A percentile compares a stretch with the other conserved stretches of the same genome.
These are phyloP conservation scores for Auriculariales sp. DNA, from an alignment of 768 basidiomycete genomes.

Conservation along the genomic window DNA sequence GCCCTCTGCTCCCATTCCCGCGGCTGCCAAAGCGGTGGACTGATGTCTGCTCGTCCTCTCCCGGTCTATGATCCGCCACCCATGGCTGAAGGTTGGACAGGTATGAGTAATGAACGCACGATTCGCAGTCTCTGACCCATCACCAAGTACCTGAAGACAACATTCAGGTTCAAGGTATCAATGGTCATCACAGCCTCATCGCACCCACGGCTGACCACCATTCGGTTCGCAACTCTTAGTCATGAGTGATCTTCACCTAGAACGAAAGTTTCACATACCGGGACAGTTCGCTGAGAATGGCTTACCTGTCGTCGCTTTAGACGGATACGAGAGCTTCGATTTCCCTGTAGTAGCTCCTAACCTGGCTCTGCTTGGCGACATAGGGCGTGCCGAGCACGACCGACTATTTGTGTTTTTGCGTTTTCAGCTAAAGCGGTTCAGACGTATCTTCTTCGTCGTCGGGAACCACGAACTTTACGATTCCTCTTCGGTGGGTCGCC, in stretches of 20 bases:
- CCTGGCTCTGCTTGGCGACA: constrained; percentile 24
- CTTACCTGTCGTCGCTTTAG: too few relatives aligned
- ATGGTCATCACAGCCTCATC: too few relatives aligned
- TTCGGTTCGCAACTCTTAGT: constrained; percentile 13
- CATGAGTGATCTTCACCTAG: constrained; percentile 20
- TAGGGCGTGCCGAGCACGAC: constrained; percentile 19
- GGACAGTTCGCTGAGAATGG: neutral
- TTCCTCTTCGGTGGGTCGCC: constrained; percentile 1
- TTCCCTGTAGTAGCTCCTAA: constrained; percentile 15
- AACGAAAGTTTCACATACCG: constrained; percentile 8
- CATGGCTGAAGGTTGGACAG: too few relatives aligned
- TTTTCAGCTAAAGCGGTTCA: constrained; percentile 16
- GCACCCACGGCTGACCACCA: too few relatives aligned
- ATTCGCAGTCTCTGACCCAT: too few relatives aligned
- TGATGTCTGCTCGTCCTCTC: too few relatives aligned
- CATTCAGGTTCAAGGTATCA: too few relatives aligned
- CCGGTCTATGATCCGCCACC: too few relatives aligned
- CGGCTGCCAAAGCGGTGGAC: too few relatives aligned
- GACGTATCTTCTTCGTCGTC: constrained; percentile 19
- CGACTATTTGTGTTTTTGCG: constrained; percentile 20
- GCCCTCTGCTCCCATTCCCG: too few relatives aligned
- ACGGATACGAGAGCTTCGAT: constrained; percentile 12
- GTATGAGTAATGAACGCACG: too few relatives aligned
- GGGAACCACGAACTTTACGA: constrained; percentile 20
- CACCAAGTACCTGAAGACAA: too few relatives aligned